Percentiles rank a stretch among this genome's conserved stretches.
These are phyloP conservation scores for Cyberlindnera petersonii DNA, from an alignment of 805 yeast genomes.

Conservation along the genomic window DNA sequence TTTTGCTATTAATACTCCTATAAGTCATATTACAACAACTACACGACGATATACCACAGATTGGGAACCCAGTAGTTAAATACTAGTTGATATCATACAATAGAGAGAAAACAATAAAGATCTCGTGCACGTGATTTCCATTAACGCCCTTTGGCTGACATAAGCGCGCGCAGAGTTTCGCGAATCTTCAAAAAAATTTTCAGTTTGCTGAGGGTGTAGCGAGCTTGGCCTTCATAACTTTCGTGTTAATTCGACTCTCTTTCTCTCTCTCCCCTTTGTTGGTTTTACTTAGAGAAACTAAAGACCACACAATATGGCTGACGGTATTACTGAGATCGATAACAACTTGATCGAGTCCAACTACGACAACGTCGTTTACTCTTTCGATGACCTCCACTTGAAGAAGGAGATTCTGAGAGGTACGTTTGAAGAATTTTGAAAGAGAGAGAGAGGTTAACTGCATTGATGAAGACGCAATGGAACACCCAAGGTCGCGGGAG, in stretches of 20 bases:
- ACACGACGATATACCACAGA: too few relatives aligned
- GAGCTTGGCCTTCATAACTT: not conserved
- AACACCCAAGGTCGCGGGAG: too few relatives aligned
- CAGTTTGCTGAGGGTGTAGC: not conserved
- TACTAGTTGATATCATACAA: too few relatives aligned
- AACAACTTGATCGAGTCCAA: constrained; percentile 84
- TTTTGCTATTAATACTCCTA: too few relatives aligned
- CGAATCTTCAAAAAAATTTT: not conserved
- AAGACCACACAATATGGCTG: constrained; percentile 33
- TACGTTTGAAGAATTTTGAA: constrained; percentile 3
- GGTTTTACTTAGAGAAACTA: not conserved
- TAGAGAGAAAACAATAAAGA: not conserved
- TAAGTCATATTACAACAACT: too few relatives aligned
- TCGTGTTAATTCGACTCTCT: constrained; percentile 1
- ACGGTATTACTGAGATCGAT: constrained; percentile 77
- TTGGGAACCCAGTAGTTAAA: not conserved
- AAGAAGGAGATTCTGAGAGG: constrained; percentile 57
- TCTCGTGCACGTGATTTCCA: constrained; percentile 1
- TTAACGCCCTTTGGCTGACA: too few relatives aligned
- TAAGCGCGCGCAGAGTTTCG: constrained; percentile 1
- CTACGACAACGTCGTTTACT: constrained; percentile 85
- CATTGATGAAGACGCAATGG: too few relatives aligned
- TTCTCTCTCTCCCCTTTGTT: not conserved
- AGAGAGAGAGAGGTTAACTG: not conserved
- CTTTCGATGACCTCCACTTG: constrained; percentile 77